A percentile compares a stretch with the other conserved stretches of the same genome.
Conservation (phyloP, 202 grass and related monocot species). For the Schoenoplectus triqueter region DNA sequence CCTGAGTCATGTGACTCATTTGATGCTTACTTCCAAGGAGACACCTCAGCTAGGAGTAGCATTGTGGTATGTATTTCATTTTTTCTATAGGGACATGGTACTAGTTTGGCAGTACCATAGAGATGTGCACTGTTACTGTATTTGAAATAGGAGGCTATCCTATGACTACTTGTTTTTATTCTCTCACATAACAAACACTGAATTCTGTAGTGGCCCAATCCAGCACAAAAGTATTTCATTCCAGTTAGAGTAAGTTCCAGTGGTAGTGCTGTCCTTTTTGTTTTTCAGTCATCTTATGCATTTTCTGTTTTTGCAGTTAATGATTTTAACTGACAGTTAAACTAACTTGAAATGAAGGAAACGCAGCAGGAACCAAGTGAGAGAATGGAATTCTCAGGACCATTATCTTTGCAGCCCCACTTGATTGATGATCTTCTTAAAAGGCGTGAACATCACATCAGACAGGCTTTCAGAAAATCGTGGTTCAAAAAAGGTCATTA, state of each 20-base stretch:
- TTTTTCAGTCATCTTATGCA: background rate
- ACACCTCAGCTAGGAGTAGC: conserved; percentile 52
- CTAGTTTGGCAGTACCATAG: background rate
- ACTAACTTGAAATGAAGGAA: conserved; percentile 46
- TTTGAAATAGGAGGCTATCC: background rate
- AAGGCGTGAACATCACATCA: conserved; percentile 82
- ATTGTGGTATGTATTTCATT: conserved; percentile 55
- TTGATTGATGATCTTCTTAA: conserved; percentile 89
- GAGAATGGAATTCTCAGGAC: conserved; percentile 88
- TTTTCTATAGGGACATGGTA: background rate
- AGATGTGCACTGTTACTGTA: background rate
- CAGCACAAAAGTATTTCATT: background rate
- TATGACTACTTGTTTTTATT: background rate
- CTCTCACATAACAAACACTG: background rate
- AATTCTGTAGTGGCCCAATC: background rate
- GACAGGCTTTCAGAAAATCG: conserved; percentile 72
- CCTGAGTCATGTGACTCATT: conserved; percentile 78
- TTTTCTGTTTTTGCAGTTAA: background rate
- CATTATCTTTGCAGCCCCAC: conserved; percentile 73
- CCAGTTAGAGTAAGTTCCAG: background rate
- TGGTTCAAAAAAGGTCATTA: conserved; percentile 84
- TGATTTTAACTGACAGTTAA: background rate
- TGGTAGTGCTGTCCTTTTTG: conserved; percentile 1
- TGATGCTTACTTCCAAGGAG: conserved; percentile 56
- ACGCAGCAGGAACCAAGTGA: conserved; percentile 56